A percentile compares a stretch with the other conserved stretches of the same genome.
Evolutionary conservation across 73 alveolate genomes (phyloP).

Genomic region (Paramecium biaurelia): DNA sequence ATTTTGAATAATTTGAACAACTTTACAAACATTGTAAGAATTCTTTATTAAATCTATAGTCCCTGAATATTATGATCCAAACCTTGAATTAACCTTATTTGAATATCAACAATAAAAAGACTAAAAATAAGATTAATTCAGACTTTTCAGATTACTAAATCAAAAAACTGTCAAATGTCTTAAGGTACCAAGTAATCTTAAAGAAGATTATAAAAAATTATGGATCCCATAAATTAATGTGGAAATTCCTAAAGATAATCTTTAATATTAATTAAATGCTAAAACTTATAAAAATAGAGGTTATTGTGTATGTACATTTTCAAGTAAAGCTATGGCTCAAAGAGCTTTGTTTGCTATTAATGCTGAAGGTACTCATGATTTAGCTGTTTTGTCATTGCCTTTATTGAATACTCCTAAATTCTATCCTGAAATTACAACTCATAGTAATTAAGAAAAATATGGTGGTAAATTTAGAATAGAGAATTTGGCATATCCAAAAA

Average conservation of each 20-base stretch:
- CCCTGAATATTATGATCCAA: slow-evolving; percentile 19
- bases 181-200: neutral
- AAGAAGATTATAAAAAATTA: neutral
- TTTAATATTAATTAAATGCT: neutral
- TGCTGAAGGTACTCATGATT: slow-evolving; percentile 2
- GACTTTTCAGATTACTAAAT: neutral
- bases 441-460: slow-evolving; percentile 4
- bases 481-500: neutral
- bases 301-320: slow-evolving; percentile 21
- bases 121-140: neutral
- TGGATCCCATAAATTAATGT: slow-evolving; percentile 3
- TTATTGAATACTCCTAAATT: neutral
- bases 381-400: neutral
- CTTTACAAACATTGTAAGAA: neutral
- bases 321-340: slow-evolving; percentile 49
- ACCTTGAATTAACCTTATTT: neutral
- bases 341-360: slow-evolving; percentile 41
- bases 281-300: slow-evolving; percentile 45
- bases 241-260: neutral
- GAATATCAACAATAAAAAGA: neutral
- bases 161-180: slow-evolving; percentile 28
- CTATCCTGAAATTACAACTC: neutral
- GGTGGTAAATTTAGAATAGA: slow-evolving; percentile 51
- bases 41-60: neutral
- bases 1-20: neutral